phyloP scores from a whole-genome alignment of 768 basidiomycete species.

The Dioszegia hungarica region DNA sequence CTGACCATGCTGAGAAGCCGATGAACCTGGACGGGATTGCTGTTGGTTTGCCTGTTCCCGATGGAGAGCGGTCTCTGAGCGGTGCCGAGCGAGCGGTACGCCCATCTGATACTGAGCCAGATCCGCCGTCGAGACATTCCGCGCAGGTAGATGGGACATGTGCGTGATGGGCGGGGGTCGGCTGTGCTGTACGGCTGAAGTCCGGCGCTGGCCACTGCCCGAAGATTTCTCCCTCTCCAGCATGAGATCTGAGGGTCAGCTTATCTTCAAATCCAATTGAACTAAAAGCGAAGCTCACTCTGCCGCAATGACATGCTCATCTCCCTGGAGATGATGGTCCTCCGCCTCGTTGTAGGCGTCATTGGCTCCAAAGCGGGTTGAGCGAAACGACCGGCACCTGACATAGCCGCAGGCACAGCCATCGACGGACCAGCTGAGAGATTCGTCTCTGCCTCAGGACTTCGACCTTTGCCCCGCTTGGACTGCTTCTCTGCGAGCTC shows the following conservation, averaged over 20 bases:
- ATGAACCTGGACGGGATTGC: not conserved
- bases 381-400: conserved; percentile 8
- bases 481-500: conserved; percentile 31
- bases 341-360: conserved; percentile 33
- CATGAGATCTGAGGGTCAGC: conserved; percentile 29
- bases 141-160: conserved; percentile 15
- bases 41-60: not conserved
- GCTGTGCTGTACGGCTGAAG: not conserved
- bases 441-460: not conserved
- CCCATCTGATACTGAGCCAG: conserved; percentile 20
- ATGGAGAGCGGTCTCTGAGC: conserved; percentile 2
- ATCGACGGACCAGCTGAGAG: conserved; percentile 1
- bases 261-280: not conserved
- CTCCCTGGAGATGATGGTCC: conserved; percentile 40
- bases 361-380: conserved; percentile 19
- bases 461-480: conserved; percentile 6
- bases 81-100: conserved; percentile 20
- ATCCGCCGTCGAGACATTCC: conserved; percentile 20
- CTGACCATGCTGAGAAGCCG: not conserved
- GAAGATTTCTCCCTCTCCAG: conserved; percentile 41
- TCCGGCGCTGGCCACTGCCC: not conserved
- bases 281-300: conserved; percentile 23
- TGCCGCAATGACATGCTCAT: conserved; percentile 39
- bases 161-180: conserved; percentile 21
- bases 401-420: conserved; percentile 1